Evolutionary conservation across 345 rosid species (phyloP), one percentile per base, ranked within the genome.

Genomic region (Arabis hirsuta): DNA sequence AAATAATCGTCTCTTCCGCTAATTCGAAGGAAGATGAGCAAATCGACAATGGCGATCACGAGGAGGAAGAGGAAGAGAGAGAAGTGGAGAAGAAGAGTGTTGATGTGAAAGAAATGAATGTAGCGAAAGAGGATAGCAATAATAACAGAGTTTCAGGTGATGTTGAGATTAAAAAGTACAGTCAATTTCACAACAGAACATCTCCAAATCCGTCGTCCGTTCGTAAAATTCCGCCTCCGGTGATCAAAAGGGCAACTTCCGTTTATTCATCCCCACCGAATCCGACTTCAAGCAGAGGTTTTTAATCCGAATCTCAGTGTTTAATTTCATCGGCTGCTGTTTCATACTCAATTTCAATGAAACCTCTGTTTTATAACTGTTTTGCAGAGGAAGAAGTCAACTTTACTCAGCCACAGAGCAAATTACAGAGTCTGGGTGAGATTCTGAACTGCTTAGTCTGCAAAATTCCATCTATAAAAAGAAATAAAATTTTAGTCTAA

Each of bases 401-500:
- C 29, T 84, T 80, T 58, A 81, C 87, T 50, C 79, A 82, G 14
- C 66, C 83, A 16, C 91, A 86, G 7, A 84, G 73, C 74, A 91
- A 90, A 71, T 73, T 91, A 62, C 88, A 87, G 83, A 90, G 82
- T 69, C 72, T 91, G 12, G 96, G 99, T 91, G 53, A 62, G 79
- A 68, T 74, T 52, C 20, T 39, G 1, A 10, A 61, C 31, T 12
- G 38, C 36, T 56, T 41, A 39, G 27, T 45, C 10, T 20, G 62
- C 51, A 55, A 4, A 38, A 13, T 44, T 57, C n/a, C 47, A 34
- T 68, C 45, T 12, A 4, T 1, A 42, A 3, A 14, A 34, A 31
- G 12, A 22, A 11, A 22, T 39, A 46, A 0, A 34, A 9, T 0
- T 46, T 45, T 38, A 9, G 19, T 65, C 44, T 0, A 10, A 36